A percentile compares a stretch with the other conserved stretches of the same genome.
Evolutionary conservation across 2,329 filamentous ascomycete species (phyloP).

Genomic region (Claviceps arundinis): DNA sequence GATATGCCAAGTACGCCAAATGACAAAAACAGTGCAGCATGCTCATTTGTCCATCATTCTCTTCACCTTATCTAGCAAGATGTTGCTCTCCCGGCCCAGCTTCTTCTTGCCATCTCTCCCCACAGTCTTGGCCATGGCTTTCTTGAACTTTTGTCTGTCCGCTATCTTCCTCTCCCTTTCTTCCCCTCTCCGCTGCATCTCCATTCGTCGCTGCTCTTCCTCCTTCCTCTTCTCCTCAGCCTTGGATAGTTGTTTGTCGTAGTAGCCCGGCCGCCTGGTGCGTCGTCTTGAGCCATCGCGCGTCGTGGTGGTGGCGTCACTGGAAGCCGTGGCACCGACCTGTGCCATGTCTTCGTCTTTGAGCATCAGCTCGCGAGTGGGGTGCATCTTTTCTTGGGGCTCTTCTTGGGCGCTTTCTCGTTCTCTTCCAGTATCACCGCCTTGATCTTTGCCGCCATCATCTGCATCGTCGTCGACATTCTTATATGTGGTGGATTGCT

Average conservation of each 20-base stretch:
- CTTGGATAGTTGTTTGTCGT: slow-evolving; percentile 47
- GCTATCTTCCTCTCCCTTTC: slow-evolving; percentile 54
- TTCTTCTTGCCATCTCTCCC: slow-evolving; percentile 65
- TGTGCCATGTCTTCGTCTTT: slow-evolving; percentile 25
- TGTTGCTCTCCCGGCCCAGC: slow-evolving; percentile 65
- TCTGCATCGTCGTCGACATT: slow-evolving; percentile 8
- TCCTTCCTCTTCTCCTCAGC: slow-evolving; percentile 29
- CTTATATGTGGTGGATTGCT: slow-evolving; percentile 6
- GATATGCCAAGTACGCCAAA: no score
- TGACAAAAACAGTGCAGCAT: neutral
- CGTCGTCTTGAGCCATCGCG: slow-evolving; percentile 21
- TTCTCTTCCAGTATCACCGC: slow-evolving; percentile 8
- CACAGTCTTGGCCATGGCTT: slow-evolving; percentile 60
- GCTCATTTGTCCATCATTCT: slow-evolving; percentile 19
- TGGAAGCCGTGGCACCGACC: slow-evolving; percentile 9
- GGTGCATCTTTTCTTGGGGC: slow-evolving; percentile 18
- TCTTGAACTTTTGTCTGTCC: slow-evolving; percentile 50
- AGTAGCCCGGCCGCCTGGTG: slow-evolving; percentile 39
- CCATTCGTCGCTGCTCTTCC: slow-evolving; percentile 28
- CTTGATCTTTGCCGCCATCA: slow-evolving; percentile 7
- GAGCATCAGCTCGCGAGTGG: slow-evolving; percentile 26
- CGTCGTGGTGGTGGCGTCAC: slow-evolving; percentile 5
- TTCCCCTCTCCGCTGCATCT: slow-evolving; percentile 36
- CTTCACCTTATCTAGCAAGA: slow-evolving; percentile 67
- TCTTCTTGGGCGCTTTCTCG: neutral